phyloP scores from a whole-genome alignment of 805 yeast genomes.

The Yarrowia porcina region DNA sequence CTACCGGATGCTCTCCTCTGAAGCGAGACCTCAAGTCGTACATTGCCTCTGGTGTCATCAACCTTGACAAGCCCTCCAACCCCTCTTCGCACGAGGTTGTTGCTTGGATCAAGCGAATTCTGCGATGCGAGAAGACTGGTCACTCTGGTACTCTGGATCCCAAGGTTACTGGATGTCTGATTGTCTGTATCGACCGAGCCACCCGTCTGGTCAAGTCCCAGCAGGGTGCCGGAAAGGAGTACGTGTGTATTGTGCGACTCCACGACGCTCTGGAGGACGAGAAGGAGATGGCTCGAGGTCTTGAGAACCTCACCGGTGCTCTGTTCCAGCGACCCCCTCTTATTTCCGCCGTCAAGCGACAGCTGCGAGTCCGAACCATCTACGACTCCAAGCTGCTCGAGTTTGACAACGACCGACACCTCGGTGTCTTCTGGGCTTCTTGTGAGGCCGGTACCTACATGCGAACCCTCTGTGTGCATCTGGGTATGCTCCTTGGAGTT shows the following conservation, averaged over 20 bases:
- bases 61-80: conserved; percentile 95
- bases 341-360: conserved; percentile 98
- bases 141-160: conserved; percentile 99
- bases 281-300: conserved; percentile 78
- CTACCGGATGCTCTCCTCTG: conserved; percentile 90
- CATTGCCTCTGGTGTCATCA: conserved; percentile 91
- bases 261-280: conserved; percentile 91
- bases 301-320: conserved; percentile 97
- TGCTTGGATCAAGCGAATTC: conserved; percentile 96
- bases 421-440: conserved; percentile 99
- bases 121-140: conserved; percentile 96
- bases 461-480: conserved; percentile 98
- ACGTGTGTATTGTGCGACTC: conserved; percentile 93
- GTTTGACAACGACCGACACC: conserved; percentile 93
- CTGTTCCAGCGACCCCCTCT: conserved; percentile 98
- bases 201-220: conserved; percentile 97
- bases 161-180: conserved; percentile 96
- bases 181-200: conserved; percentile 97
- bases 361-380: conserved; percentile 95
- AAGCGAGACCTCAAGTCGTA: conserved; percentile 90
- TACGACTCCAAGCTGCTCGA: conserved; percentile 94
- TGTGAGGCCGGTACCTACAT: conserved; percentile 99
- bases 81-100: conserved; percentile 99
- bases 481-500: conserved; percentile 96
- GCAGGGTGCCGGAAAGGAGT: conserved; percentile 99